These are phyloP conservation scores for Waltergamsia citrina DNA, from an alignment of 2,329 filamentous ascomycete species.

Conservation along the genomic window DNA sequence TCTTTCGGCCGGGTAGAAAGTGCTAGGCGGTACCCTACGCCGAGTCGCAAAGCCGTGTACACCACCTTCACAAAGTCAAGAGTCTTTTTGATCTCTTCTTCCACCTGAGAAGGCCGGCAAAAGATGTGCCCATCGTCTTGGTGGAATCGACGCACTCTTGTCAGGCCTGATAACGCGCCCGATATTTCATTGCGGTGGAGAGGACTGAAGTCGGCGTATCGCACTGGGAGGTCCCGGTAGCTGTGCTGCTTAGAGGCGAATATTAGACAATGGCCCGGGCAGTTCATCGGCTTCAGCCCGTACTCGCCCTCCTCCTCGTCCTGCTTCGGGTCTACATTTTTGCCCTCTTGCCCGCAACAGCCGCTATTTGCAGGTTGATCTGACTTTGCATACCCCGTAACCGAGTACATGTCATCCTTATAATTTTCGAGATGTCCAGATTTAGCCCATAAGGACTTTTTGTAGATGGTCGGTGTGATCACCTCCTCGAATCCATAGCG, in stretches of 20 bases:
- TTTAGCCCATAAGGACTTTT: constrained; percentile 75
- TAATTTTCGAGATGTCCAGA: constrained; percentile 87
- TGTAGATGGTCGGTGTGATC: constrained; percentile 85
- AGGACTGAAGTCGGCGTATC: constrained; percentile 80
- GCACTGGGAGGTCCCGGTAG: constrained; percentile 72
- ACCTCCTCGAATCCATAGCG: constrained; percentile 83
- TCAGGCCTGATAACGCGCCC: constrained; percentile 71
- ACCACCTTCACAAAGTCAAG: constrained; percentile 66
- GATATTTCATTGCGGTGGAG: constrained; percentile 83
- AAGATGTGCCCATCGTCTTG: constrained; percentile 92
- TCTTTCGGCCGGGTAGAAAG: constrained; percentile 71
- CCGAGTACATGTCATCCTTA: constrained; percentile 85
- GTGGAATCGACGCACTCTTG: constrained; percentile 76
- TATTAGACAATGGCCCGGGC: constrained; percentile 78
- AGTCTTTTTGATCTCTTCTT: constrained; percentile 63
- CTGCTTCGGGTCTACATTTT: constrained; percentile 6
- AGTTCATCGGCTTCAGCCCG: constrained; percentile 89
- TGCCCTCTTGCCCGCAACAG: constrained; percentile 20
- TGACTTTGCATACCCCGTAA: constrained; percentile 41
- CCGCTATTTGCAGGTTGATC: constrained; percentile 6
- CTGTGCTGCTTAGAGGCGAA: constrained; percentile 66
- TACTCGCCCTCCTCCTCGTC: constrained; percentile 59
- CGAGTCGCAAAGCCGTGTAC: constrained; percentile 61
- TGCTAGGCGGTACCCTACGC: constrained; percentile 59
- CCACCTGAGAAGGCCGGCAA: constrained; percentile 68